Conservation (phyloP, 805 yeast species). For the Komagataella ulmi region DNA sequence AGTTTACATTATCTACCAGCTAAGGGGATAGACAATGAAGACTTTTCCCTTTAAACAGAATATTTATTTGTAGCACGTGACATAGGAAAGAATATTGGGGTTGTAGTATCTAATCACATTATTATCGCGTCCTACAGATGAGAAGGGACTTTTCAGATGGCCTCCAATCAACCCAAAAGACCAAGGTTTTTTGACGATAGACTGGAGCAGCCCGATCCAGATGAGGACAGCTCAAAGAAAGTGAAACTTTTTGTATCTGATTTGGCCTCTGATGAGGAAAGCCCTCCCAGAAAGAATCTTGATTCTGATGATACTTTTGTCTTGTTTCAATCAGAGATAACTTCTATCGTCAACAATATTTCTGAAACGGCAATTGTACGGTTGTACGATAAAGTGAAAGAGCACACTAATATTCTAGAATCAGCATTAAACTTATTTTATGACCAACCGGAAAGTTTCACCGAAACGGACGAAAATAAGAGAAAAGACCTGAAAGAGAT, state of each 20-base stretch:
- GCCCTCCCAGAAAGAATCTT: not conserved
- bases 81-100: not conserved
- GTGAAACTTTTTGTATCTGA: not conserved
- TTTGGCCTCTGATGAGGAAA: not conserved
- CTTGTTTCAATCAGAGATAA: not conserved
- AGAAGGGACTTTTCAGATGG: not conserved
- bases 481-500: not conserved
- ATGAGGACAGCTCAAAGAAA: not conserved
- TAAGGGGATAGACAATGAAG: not conserved
- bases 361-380: not conserved
- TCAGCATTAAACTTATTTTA: not conserved
- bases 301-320: not conserved
- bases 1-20: not conserved
- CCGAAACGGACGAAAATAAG: not conserved
- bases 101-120: not conserved
- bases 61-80: not conserved
- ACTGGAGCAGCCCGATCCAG: not conserved
- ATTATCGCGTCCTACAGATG: not conserved
- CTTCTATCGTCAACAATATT: not conserved
- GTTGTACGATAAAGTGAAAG: not conserved
- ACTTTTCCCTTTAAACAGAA: not conserved
- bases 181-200: not conserved
- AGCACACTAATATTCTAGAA: not conserved
- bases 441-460: not conserved
- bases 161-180: not conserved